Base-by-base conservation (phyloP, 1,139 yeast genomes). In the Yamadazyma blattariae region DNA sequence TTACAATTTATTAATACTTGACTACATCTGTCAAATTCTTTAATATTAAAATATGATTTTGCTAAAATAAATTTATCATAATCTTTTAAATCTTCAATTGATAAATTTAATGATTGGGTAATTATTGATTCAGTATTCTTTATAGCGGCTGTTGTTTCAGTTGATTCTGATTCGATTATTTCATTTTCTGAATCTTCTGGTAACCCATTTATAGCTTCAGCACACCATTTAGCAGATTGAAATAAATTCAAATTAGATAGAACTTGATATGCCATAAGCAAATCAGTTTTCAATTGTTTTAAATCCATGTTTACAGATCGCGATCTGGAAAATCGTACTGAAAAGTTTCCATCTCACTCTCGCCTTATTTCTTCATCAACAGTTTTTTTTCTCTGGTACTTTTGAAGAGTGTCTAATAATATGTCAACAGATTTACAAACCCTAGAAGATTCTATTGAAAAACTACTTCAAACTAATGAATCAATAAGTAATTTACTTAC, bases 11-110 rank as follows among this genome's bases (percentile, higher is more conserved):
- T 67, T 40, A 90, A 61, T 14, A 71, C 70, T 46, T 71, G 66
- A 2, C 86, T 79, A 40, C 94, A 86, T 23, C 98, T 63, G 40
- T 83, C 94, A 52, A 82, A 90, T 55, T 92, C 98, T 48, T 85
- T 82, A 51, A 90, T 79, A 50, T 79, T 83, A 63, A 92, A 88
- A 50, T 85, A 82, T 0, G 87, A 57, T 39, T 79, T 78, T 0
- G 95, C 97, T 20, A 88, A 62, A 10, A 77, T 49, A 35, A 71
- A 72, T 33, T 54, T 58, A 24, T 62, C 61, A 28, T 57, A 54
- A 25, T 51, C 57, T 12, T 44, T 40, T 7, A 19, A 15, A 21
- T 29, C 25, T 13, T 27, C 30, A 4, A n/a, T 10, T 9, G 30
- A 27, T 10, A 27, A 16, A 5, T n/a, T 7, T 5, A 27, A n/a